Percentiles rank a stretch among this genome's conserved stretches.
Conservation (phyloP, 2,329 filamentous ascomycete genomes). For the Nothophaeocryptopus gaeumannii region DNA sequence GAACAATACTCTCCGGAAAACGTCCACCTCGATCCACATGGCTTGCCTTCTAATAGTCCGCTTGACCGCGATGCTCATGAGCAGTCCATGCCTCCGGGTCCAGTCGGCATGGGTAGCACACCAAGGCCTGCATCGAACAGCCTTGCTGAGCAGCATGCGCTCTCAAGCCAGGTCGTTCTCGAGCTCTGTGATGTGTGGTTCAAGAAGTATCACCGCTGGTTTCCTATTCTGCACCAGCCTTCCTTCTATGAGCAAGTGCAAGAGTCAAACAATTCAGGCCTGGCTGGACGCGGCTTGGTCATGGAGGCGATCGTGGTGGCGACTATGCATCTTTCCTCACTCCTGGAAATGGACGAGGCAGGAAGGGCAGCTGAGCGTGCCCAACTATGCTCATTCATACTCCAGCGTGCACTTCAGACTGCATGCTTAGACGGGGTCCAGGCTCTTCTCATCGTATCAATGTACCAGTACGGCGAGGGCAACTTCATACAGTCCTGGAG, state of each 20-base stretch:
- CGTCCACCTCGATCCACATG: no score
- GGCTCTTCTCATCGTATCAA: constrained; percentile 33
- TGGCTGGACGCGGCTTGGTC: constrained; percentile 1
- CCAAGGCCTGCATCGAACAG: neutral
- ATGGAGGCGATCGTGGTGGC: constrained; percentile 7
- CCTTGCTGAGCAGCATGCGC: neutral
- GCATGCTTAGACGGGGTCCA: constrained; percentile 35
- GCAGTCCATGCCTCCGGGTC: no score
- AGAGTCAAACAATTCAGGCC: constrained; percentile 5
- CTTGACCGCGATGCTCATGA: no score
- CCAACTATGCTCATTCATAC: neutral
- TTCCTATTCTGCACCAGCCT: constrained; percentile 36
- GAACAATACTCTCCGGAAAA: no score
- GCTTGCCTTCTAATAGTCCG: no score
- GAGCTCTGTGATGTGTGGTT: constrained; percentile 37
- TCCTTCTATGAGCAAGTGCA: constrained; percentile 25
- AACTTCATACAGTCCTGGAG: constrained; percentile 36
- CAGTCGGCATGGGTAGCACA: no score
- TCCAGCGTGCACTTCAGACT: neutral
- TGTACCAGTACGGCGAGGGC: constrained; percentile 33
- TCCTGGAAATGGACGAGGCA: neutral
- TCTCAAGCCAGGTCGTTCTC: neutral
- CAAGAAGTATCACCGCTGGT: constrained; percentile 39
- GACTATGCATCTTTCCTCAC: neutral
- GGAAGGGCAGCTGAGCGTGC: neutral